phyloP scores from a whole-genome alignment of 148 eudicot species.

The Nepenthes mirabilis region DNA sequence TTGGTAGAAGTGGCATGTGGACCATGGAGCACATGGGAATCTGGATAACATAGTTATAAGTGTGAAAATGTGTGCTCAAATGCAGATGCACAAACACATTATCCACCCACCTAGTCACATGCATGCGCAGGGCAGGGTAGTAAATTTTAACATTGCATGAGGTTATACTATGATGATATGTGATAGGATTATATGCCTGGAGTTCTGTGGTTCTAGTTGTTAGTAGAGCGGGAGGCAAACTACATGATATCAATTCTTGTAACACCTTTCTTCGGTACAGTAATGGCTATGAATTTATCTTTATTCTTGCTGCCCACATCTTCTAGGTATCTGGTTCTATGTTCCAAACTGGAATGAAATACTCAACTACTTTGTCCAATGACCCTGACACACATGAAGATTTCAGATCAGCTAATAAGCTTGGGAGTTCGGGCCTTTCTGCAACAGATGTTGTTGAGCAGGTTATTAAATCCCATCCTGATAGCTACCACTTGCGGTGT shows the following conservation, averaged over 20 bases:
- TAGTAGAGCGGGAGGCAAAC: neutral
- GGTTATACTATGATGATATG: too few relatives aligned
- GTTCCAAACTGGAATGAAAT: slow-evolving; percentile 32
- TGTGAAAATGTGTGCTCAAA: too few relatives aligned
- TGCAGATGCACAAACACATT: too few relatives aligned
- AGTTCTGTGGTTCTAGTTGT: too few relatives aligned
- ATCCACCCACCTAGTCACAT: too few relatives aligned
- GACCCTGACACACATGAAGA: slow-evolving; percentile 94
- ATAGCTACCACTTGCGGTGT: neutral
- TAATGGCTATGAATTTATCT: neutral
- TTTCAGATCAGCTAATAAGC: slow-evolving; percentile 67
- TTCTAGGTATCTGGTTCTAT: slow-evolving; percentile 40
- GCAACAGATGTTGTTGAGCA: slow-evolving; percentile 69
- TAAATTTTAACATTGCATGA: too few relatives aligned
- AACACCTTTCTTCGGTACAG: neutral
- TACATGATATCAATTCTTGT: neutral
- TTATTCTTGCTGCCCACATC: too few relatives aligned
- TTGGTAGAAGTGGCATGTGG: too few relatives aligned
- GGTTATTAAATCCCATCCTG: slow-evolving; percentile 22
- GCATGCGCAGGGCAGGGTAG: too few relatives aligned
- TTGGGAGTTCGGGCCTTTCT: slow-evolving; percentile 41
- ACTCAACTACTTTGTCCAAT: slow-evolving; percentile 50
- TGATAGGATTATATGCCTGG: too few relatives aligned
- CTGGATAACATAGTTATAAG: too few relatives aligned
- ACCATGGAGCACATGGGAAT: too few relatives aligned